A percentile compares a stretch with the other conserved stretches of the same genome.
phyloP scores from a whole-genome alignment of 345 rosid species.

The Lepidium didymum region DNA sequence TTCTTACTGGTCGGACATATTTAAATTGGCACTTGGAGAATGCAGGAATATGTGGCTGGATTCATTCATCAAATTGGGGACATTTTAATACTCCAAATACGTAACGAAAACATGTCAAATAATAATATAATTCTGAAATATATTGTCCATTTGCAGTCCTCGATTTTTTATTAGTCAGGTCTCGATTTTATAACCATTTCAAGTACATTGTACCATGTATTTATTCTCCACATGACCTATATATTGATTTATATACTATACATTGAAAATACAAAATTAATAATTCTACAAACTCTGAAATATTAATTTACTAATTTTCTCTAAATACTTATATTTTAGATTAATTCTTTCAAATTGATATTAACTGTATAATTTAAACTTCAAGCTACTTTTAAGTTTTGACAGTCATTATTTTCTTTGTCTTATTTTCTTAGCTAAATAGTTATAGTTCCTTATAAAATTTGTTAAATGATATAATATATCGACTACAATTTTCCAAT shows the following conservation, averaged over 20 bases:
- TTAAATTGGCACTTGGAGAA: background rate
- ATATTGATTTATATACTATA: background rate
- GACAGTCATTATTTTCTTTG: background rate
- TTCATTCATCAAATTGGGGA: constrained; percentile 4
- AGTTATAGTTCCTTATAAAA: background rate
- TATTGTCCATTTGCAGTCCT: background rate
- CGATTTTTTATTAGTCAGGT: background rate
- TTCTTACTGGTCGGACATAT: background rate
- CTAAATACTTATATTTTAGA: background rate
- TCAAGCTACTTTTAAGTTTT: background rate
- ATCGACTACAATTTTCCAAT: too few species aligned
- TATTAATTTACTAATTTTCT: background rate
- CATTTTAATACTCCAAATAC: background rate
- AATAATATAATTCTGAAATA: background rate
- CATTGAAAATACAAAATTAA: background rate
- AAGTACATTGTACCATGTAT: background rate
- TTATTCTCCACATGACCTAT: background rate
- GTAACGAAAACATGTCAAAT: constrained; percentile 4
- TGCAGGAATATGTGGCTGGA: background rate
- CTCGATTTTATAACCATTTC: constrained; percentile 1
- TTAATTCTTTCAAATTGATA: background rate
- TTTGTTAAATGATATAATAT: background rate
- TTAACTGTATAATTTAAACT: background rate
- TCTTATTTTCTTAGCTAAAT: background rate
- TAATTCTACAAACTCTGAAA: background rate